Percentiles rank a stretch among this genome's conserved stretches.
Conservation (phyloP, 2,329 filamentous ascomycete species). For the Alternaria sp. region DNA sequence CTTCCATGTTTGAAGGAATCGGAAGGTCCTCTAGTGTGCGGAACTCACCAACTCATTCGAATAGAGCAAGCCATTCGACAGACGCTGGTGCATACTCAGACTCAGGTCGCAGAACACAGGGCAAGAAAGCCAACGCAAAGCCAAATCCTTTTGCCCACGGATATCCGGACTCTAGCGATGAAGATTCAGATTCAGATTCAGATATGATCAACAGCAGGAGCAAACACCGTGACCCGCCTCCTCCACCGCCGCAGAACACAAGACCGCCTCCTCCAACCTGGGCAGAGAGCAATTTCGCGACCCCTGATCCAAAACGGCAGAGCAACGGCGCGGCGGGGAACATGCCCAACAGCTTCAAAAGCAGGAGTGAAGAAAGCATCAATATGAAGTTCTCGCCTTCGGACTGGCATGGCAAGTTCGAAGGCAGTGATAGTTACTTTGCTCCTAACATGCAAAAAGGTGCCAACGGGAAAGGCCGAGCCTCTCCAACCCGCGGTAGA, state of each 20-base stretch:
- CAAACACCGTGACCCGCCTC: constrained; percentile 23
- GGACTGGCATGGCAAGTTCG: constrained; percentile 58
- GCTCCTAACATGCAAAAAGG: constrained; percentile 43
- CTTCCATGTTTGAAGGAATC: constrained; percentile 62
- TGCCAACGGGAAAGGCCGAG: constrained; percentile 33
- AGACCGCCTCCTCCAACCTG: constrained; percentile 31
- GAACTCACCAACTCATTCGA: constrained; percentile 53
- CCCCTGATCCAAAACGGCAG: constrained; percentile 28
- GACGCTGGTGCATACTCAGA: constrained; percentile 43
- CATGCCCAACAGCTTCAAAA: constrained; percentile 50
- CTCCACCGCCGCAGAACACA: constrained; percentile 25
- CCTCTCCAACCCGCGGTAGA: constrained; percentile 46
- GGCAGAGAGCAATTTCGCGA: constrained; percentile 25
- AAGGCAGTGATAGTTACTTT: constrained; percentile 56
- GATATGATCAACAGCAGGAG: constrained; percentile 29
- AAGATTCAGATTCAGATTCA: constrained; percentile 38
- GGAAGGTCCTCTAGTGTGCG: constrained; percentile 64
- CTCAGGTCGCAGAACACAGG: constrained; percentile 40
- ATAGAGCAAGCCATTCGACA: constrained; percentile 33
- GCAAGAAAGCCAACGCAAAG: constrained; percentile 36
- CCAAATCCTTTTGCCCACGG: constrained; percentile 38
- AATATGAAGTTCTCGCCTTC: constrained; percentile 60
- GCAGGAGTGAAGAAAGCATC: constrained; percentile 59
- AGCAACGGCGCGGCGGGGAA: constrained; percentile 27
- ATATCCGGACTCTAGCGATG: constrained; percentile 44